A percentile compares a stretch with the other conserved stretches of the same genome.
Evolutionary conservation across 495 filamentous ascomycete species (phyloP).

Genomic region (Terfezia claveryi): DNA sequence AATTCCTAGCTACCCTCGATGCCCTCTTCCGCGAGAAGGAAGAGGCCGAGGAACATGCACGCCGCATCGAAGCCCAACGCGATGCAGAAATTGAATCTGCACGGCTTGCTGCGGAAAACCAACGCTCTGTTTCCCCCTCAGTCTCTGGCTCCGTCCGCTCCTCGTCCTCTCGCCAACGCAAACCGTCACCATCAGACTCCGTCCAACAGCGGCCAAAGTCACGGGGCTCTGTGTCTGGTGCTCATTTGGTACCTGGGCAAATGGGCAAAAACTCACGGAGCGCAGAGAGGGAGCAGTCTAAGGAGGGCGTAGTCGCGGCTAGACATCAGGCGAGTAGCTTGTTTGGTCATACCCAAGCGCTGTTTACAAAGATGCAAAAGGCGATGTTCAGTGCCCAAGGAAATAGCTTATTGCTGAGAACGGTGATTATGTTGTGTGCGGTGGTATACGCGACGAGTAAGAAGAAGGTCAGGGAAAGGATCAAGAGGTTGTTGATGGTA

Average conservation of each 20-base stretch:
- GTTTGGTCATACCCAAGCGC: conserved; percentile 46
- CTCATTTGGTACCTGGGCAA: neutral
- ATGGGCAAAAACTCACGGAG: neutral
- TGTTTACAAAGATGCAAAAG: conserved; percentile 25
- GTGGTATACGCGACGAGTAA: conserved; percentile 56
- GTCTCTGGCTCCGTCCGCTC: conserved; percentile 3
- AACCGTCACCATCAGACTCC: conserved; percentile 1
- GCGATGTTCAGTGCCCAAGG: conserved; percentile 12
- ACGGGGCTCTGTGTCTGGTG: neutral
- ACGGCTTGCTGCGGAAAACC: conserved; percentile 1
- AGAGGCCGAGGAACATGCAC: conserved; percentile 26
- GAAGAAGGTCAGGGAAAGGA: conserved; percentile 49
- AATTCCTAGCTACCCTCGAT: conserved; percentile 14
- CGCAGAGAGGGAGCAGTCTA: neutral
- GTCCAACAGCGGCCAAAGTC: conserved; percentile 3
- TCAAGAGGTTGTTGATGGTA: conserved; percentile 40
- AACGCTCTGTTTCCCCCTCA: conserved; percentile 4
- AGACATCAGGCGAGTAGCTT: conserved; percentile 31
- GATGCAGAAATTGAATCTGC: conserved; percentile 10
- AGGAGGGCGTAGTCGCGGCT: conserved; percentile 16
- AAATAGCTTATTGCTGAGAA: conserved; percentile 33
- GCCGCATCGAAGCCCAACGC: conserved; percentile 18
- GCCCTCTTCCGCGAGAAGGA: conserved; percentile 28
- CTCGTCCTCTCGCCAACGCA: neutral
- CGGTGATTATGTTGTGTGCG: conserved; percentile 61